phyloP scores from a whole-genome alignment of 2,329 filamentous ascomycete species.

The Cladophialophora exuberans region DNA sequence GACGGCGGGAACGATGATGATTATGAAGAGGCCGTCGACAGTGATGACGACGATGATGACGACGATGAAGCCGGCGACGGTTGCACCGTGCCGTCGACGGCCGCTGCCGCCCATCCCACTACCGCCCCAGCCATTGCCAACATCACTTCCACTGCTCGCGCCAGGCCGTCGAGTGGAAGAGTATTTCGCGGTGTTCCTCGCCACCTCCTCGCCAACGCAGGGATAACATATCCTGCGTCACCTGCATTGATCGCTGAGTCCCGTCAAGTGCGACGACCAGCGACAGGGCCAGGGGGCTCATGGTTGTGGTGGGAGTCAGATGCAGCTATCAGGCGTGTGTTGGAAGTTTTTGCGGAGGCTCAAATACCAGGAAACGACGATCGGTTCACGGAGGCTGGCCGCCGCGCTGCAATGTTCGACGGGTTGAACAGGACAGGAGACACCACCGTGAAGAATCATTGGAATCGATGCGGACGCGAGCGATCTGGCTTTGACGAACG shows the following conservation, averaged over 20 bases:
- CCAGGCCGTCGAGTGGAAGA: too few relatives aligned
- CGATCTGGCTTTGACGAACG: conserved; percentile 29
- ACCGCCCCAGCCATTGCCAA: background rate
- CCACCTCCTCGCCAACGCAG: background rate
- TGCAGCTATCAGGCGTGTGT: conserved; percentile 30
- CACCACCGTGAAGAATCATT: conserved; percentile 31
- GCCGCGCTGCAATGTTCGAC: conserved; percentile 20
- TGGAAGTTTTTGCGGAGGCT: conserved; percentile 22
- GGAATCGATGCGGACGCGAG: conserved; percentile 30
- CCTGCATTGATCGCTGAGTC: conserved; percentile 18
- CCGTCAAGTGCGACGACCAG: background rate
- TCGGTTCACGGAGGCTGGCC: conserved; percentile 26
- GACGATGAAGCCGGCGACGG: background rate
- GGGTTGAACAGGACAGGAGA: conserved; percentile 10
- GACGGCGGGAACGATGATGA: too few relatives aligned
- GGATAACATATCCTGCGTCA: conserved; percentile 27
- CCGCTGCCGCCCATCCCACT: background rate
- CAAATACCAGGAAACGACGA: conserved; percentile 24
- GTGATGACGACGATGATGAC: background rate
- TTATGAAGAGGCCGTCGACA: too few relatives aligned
- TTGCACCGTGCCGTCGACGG: background rate
- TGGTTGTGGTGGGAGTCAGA: conserved; percentile 30
- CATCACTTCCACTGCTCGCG: background rate
- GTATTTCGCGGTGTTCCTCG: too few relatives aligned
- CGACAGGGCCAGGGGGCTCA: conserved; percentile 8